These are phyloP conservation scores for Termitomyces sp. DNA, from an alignment of 768 basidiomycete species.

Conservation along the genomic window DNA sequence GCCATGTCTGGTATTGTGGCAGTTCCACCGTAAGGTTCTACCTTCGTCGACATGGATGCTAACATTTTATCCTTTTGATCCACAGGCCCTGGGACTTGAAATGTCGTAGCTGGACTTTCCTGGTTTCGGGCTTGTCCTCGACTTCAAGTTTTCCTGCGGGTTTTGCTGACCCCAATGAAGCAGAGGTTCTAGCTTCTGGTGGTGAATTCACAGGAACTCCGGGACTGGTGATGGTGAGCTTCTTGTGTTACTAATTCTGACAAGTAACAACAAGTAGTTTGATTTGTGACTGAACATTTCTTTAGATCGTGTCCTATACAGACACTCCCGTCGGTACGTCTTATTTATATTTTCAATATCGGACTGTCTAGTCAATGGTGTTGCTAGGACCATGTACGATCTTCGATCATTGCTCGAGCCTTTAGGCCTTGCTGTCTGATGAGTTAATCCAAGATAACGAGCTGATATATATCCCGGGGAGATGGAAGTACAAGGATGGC, in stretches of 20 bases:
- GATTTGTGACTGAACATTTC: neutral
- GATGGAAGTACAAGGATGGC: conserved; percentile 25
- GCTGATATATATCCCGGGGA: conserved; percentile 26
- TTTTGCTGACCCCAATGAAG: conserved; percentile 20
- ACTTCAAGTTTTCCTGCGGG: conserved; percentile 24
- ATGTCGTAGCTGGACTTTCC: conserved; percentile 21
- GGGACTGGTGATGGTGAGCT: conserved; percentile 20
- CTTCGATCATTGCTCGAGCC: neutral
- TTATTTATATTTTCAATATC: too few relatives aligned
- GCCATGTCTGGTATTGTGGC: neutral
- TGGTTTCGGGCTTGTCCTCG: conserved; percentile 14
- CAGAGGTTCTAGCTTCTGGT: conserved; percentile 19
- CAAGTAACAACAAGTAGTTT: too few relatives aligned
- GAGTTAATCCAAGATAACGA: conserved; percentile 21
- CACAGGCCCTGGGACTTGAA: conserved; percentile 27
- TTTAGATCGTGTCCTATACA: conserved; percentile 23
- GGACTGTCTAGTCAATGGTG: too few relatives aligned
- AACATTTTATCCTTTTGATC: neutral
- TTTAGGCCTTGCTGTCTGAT: neutral
- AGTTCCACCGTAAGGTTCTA: neutral
- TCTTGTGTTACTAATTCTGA: neutral
- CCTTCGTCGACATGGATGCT: neutral
- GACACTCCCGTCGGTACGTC: conserved; percentile 26
- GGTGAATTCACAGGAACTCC: conserved; percentile 25
- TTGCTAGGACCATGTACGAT: neutral